These are phyloP conservation scores for Cucurbita ficifolia DNA, from an alignment of 306 rosid genomes.

Conservation along the genomic window DNA sequence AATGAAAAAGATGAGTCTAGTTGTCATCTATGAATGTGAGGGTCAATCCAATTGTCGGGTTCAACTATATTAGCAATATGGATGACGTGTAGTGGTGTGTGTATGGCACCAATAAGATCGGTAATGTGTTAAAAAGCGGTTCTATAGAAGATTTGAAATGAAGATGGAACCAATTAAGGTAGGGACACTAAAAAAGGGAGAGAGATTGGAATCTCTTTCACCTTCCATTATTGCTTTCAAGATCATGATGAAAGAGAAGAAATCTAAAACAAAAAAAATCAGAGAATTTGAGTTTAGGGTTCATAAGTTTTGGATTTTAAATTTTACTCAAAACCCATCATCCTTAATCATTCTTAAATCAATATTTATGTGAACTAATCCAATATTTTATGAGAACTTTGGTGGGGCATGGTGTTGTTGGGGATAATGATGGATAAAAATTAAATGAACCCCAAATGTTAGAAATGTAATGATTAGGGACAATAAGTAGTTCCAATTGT, in stretches of 20 bases:
- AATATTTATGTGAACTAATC: neutral
- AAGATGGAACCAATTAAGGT: too few species aligned
- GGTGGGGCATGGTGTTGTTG: neutral
- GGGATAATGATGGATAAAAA: neutral
- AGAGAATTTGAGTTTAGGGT: neutral
- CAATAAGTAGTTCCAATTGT: slow-evolving; percentile 5
- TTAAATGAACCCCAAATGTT: neutral
- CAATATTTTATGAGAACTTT: neutral
- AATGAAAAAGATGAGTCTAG: too few species aligned
- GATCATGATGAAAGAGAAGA: neutral
- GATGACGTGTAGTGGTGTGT: too few species aligned
- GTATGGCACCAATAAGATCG: too few species aligned
- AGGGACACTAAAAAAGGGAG: neutral
- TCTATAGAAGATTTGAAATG: too few species aligned
- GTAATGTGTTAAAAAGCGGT: too few species aligned
- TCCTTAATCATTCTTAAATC: neutral
- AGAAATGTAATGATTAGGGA: neutral
- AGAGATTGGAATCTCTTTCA: neutral
- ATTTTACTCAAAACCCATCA: neutral
- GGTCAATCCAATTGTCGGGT: too few species aligned
- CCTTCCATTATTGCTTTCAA: neutral
- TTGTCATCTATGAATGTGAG: too few species aligned
- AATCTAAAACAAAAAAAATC: neutral
- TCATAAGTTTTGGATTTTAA: neutral
- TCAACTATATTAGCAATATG: too few species aligned